Conservation (phyloP, 192 early-diverging fungal genomes). For the Coemansia sp. region DNA sequence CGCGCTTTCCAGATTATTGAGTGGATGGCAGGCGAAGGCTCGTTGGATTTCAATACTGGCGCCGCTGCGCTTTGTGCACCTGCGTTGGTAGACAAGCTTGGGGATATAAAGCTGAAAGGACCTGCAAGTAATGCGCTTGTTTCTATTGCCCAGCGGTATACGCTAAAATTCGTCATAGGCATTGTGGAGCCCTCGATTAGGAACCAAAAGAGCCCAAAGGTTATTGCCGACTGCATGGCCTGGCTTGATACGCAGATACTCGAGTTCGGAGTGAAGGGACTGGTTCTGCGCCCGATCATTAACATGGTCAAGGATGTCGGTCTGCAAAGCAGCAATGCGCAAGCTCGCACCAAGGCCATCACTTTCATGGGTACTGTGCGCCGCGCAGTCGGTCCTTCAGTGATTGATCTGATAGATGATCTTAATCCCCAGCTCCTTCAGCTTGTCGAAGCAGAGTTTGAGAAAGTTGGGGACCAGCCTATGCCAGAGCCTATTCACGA, state of each 20-base stretch:
- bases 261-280: slow-evolving; percentile 86
- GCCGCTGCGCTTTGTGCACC: slow-evolving; percentile 72
- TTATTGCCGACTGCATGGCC: slow-evolving; percentile 76
- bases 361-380: slow-evolving; percentile 78
- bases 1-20: slow-evolving; percentile 76
- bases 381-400: slow-evolving; percentile 76
- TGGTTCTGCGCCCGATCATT: slow-evolving; percentile 76
- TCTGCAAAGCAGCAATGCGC: slow-evolving; percentile 79
- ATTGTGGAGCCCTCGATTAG: slow-evolving; percentile 75
- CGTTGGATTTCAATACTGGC: slow-evolving; percentile 67
- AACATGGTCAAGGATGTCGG: slow-evolving; percentile 77
- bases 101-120: slow-evolving; percentile 93
- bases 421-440: slow-evolving; percentile 79
- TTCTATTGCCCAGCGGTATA: slow-evolving; percentile 70
- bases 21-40: slow-evolving; percentile 60
- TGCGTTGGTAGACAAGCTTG: slow-evolving; percentile 85
- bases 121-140: slow-evolving; percentile 77
- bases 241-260: slow-evolving; percentile 85
- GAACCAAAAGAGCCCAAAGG: slow-evolving; percentile 87
- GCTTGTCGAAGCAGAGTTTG: slow-evolving; percentile 90
- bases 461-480: slow-evolving; percentile 70
- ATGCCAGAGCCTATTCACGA: slow-evolving; percentile 49
- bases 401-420: slow-evolving; percentile 85
- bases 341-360: slow-evolving; percentile 79
- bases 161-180: slow-evolving; percentile 79